phyloP scores from a whole-genome alignment of 345 rosid species.

The Moricandia moricandioides region DNA sequence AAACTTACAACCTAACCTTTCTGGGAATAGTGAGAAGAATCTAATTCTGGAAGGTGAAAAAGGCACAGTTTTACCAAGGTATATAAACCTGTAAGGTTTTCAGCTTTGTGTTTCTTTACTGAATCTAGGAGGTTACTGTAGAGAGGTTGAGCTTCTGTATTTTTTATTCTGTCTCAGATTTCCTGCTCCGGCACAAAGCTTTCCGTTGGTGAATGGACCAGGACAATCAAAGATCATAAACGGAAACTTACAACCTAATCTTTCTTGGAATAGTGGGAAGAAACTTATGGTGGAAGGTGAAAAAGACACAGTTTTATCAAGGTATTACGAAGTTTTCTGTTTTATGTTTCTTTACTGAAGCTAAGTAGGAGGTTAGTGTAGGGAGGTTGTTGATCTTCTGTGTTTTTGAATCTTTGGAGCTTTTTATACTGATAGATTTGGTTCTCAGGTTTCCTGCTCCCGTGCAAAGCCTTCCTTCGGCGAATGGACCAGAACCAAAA shows the following conservation, averaged over 20 bases:
- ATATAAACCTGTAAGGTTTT: background rate
- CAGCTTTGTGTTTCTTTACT: background rate
- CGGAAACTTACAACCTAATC: background rate
- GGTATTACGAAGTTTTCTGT: constrained; percentile 43
- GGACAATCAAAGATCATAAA: background rate
- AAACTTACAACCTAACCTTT: constrained; percentile 11
- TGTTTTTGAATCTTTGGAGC: constrained; percentile 17
- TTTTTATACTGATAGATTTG: constrained; percentile 38
- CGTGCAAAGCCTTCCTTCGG: constrained; percentile 42
- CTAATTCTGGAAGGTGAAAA: background rate
- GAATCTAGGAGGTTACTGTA: background rate
- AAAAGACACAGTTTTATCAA: constrained; percentile 23
- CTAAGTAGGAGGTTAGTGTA: constrained; percentile 23
- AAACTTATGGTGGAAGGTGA: background rate
- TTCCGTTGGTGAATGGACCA: background rate
- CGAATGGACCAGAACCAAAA: constrained; percentile 44
- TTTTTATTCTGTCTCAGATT: background rate
- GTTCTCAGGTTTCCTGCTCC: constrained; percentile 53
- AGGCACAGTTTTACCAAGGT: constrained; percentile 18
- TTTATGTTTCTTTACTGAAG: constrained; percentile 9
- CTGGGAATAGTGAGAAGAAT: constrained; percentile 15
- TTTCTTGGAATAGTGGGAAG: background rate
- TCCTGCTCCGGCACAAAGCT: background rate
- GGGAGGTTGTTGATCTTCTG: constrained; percentile 21
- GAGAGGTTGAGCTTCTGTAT: background rate